Conservation (phyloP, 2,329 filamentous ascomycete species). For the Colletotrichum echinochloae region DNA sequence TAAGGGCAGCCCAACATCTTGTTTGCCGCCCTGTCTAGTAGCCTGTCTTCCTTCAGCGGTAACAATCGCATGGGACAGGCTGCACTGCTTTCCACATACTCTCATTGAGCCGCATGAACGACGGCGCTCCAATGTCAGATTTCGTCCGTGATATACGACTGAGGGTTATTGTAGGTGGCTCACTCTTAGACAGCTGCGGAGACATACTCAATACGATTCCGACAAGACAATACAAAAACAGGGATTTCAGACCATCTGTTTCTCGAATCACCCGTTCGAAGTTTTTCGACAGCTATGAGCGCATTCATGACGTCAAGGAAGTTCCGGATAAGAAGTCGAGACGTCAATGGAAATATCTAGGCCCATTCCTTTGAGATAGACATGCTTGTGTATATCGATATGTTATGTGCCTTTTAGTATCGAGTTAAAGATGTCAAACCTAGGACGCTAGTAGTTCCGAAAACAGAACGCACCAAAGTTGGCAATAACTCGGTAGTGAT, state of each 20-base stretch:
- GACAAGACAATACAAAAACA: slow-evolving; percentile 31
- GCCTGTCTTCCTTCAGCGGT: slow-evolving; percentile 46
- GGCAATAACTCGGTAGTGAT: slow-evolving; percentile 29
- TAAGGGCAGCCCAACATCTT: slow-evolving; percentile 46
- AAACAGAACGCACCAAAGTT: too few relatives aligned
- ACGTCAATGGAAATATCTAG: neutral
- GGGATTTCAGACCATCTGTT: neutral
- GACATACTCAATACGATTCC: slow-evolving; percentile 35
- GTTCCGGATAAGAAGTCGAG: neutral
- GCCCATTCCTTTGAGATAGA: neutral
- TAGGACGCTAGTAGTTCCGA: too few relatives aligned
- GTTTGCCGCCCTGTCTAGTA: slow-evolving; percentile 43
- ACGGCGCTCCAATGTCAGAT: slow-evolving; percentile 1
- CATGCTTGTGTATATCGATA: neutral
- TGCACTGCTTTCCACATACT: slow-evolving; percentile 16
- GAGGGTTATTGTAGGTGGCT: slow-evolving; percentile 31
- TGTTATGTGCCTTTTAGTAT: neutral
- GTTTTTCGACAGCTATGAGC: slow-evolving; percentile 4
- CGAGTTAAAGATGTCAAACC: too few relatives aligned
- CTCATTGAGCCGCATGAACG: slow-evolving; percentile 5
- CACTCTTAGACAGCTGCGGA: neutral
- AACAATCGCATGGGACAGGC: slow-evolving; percentile 5
- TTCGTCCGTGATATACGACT: slow-evolving; percentile 23
- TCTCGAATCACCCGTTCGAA: slow-evolving; percentile 12
- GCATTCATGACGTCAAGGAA: neutral